Conservation (phyloP, 352 stramenopile genomes). For the Peronosclerospora sorghi region DNA sequence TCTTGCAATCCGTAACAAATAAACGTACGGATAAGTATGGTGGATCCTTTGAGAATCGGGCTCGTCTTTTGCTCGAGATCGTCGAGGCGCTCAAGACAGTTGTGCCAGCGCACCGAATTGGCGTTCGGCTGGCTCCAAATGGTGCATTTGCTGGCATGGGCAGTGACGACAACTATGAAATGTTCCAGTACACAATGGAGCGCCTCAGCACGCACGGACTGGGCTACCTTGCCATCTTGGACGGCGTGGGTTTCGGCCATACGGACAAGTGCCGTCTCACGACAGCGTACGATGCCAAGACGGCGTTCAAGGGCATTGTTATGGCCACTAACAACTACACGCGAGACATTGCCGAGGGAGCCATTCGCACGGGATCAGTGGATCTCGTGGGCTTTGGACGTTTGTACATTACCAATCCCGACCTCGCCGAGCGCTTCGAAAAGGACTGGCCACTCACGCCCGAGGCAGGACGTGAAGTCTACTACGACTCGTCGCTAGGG, state of each 20-base stretch:
- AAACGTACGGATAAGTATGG: slow-evolving; percentile 53
- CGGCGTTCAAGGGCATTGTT: slow-evolving; percentile 22
- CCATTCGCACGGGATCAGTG: slow-evolving; percentile 17
- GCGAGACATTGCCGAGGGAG: slow-evolving; percentile 18
- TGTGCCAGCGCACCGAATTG: slow-evolving; percentile 16
- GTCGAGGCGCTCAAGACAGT: slow-evolving; percentile 38
- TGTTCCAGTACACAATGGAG: slow-evolving; percentile 26
- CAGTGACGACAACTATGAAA: slow-evolving; percentile 29
- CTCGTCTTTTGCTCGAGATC: slow-evolving; percentile 51
- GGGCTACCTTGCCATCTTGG: slow-evolving; percentile 22
- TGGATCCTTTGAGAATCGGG: slow-evolving; percentile 19
- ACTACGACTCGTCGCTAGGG: slow-evolving; percentile 3
- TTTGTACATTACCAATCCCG: slow-evolving; percentile 44
- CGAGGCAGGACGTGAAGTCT: slow-evolving; percentile 4
- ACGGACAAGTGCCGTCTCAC: slow-evolving; percentile 11
- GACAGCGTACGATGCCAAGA: slow-evolving; percentile 21
- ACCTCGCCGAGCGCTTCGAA: slow-evolving; percentile 22
- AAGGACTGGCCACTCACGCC: slow-evolving; percentile 8
- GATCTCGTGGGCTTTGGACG: slow-evolving; percentile 38
- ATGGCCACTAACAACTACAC: slow-evolving; percentile 28
- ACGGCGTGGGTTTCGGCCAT: slow-evolving; percentile 10
- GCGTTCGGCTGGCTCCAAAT: slow-evolving; percentile 22
- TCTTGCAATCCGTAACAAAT: slow-evolving; percentile 65
- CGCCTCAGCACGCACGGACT: slow-evolving; percentile 20
- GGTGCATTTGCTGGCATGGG: slow-evolving; percentile 17